A percentile compares a stretch with the other conserved stretches of the same genome.
Evolutionary conservation across 164 flowering plant genomes (phyloP).

Genomic region (Aristolochia californica): DNA sequence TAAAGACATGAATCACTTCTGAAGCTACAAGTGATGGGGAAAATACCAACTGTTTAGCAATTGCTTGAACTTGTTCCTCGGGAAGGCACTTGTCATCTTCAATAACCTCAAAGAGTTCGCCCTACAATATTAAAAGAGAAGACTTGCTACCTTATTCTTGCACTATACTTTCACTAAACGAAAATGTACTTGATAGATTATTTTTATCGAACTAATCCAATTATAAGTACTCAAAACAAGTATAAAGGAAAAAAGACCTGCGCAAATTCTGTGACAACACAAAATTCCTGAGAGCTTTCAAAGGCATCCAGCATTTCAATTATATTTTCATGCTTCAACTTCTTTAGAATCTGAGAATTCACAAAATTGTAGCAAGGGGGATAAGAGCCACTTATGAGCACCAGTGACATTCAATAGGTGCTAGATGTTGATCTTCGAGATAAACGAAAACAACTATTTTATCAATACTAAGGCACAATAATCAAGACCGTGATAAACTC

Average conservation of each 20-base stretch:
- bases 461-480: too few relatives aligned
- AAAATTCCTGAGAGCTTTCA: slow-evolving; percentile 87
- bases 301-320: slow-evolving; percentile 98
- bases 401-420: too few relatives aligned
- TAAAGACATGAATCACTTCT: neutral
- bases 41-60: slow-evolving; percentile 90
- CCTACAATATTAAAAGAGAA: slow-evolving; percentile 32
- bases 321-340: slow-evolving; percentile 90
- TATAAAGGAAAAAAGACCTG: slow-evolving; percentile 31
- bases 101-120: slow-evolving; percentile 91
- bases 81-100: slow-evolving; percentile 96
- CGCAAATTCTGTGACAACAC: slow-evolving; percentile 97
- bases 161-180: neutral
- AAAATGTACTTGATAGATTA: neutral
- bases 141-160: neutral
- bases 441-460: too few relatives aligned
- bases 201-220: too few relatives aligned
- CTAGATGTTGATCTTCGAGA: too few relatives aligned
- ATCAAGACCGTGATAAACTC: too few relatives aligned
- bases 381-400: too few relatives aligned
- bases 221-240: too few relatives aligned
- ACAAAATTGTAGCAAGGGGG: neutral
- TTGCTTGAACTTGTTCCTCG: slow-evolving; percentile 96
- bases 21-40: neutral
- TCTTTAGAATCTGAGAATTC: slow-evolving; percentile 63